Conservation (phyloP, 805 yeast genomes). For the Candida vaughaniae region DNA sequence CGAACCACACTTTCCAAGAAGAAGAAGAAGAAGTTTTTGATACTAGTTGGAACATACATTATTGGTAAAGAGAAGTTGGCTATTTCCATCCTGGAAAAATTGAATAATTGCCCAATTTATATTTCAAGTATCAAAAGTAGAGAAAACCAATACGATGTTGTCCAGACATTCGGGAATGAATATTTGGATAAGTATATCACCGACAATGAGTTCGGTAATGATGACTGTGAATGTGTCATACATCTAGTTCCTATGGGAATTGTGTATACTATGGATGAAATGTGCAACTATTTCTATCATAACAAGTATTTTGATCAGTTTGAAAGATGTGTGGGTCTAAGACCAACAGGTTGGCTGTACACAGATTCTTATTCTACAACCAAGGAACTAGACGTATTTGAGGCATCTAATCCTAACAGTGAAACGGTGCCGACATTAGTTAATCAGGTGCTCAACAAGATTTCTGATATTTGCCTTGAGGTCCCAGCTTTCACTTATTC, state of each 20-base stretch:
- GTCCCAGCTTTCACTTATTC: conserved; percentile 11
- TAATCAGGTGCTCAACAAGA: conserved; percentile 9
- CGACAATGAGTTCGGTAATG: conserved; percentile 36
- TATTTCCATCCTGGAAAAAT: conserved; percentile 51
- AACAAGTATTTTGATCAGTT: conserved; percentile 45
- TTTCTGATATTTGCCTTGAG: conserved; percentile 12
- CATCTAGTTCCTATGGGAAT: conserved; percentile 75
- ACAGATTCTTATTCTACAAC: conserved; percentile 8
- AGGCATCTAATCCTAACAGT: conserved; percentile 6
- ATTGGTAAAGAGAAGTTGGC: conserved; percentile 93
- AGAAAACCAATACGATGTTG: conserved; percentile 38
- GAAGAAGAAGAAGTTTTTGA: conserved; percentile 45
- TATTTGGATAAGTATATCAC: conserved; percentile 30
- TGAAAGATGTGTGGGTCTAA: conserved; percentile 65
- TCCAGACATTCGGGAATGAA: conserved; percentile 47
- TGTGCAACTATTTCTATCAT: conserved; percentile 50
- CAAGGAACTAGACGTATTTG: conserved; percentile 8
- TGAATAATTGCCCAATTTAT: conserved; percentile 52
- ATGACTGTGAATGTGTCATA: conserved; percentile 47
- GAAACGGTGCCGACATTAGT: background rate
- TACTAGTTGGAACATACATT: conserved; percentile 82
- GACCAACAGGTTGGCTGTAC: conserved; percentile 93
- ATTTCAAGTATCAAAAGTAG: conserved; percentile 49
- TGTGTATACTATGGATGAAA: conserved; percentile 41
- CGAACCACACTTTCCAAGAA: conserved; percentile 3